Base-by-base conservation (phyloP, 345 rosid genomes). In the Iberis pinnata region DNA sequence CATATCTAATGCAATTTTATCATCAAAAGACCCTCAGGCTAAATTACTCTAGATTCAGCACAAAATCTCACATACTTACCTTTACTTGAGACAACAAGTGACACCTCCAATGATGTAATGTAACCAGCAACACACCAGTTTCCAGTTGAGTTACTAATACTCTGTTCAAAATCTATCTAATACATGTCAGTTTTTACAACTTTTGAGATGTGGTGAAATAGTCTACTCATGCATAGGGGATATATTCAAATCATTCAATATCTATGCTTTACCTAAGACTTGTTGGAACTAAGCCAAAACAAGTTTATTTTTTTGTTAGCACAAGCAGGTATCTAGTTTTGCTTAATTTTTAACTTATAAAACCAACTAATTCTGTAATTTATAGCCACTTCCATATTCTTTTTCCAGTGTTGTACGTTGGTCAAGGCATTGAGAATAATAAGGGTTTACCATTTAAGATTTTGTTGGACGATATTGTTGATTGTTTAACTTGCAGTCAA, bases 401-500 rank as follows among this genome's bases (percentile, higher is more conserved):
- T 12, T 24, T 13, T 18, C 5, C 35, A 49, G 35, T 12, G n/a
- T n/a, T n/a, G n/a, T 15, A 43, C 42, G 16, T 0, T 12, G 16
- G 6, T 2, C 25, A 45, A 29, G 2, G 20, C 18, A 22, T 58
- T 35, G 36, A 25, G 53, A 35, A 11, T 58, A 18, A 36, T 33
- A 20, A 33, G 7, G 20, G 12, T 35, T 45, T 35, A 48, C 49
- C 45, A 20, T 39, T 18, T 14, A 33, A 2, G 32, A 49, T 40
- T 42, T 15, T 43, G 51, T 25, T 13, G 53, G 8, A 17, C 7
- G 13, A 25, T 56, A 24, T 32, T 9, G 62, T 37, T 45, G 49
- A 17, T 18, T 16, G 7, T 53, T 44, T 47, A 52, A 14, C 61
- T 44, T 59, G 54, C 65, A 45, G 54, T 35, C 56, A 65, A 35